Evolutionary conservation across 495 filamentous ascomycete genomes (phyloP), one percentile per base, ranked within the genome.

Genomic region (Bryoglossum gracile): DNA sequence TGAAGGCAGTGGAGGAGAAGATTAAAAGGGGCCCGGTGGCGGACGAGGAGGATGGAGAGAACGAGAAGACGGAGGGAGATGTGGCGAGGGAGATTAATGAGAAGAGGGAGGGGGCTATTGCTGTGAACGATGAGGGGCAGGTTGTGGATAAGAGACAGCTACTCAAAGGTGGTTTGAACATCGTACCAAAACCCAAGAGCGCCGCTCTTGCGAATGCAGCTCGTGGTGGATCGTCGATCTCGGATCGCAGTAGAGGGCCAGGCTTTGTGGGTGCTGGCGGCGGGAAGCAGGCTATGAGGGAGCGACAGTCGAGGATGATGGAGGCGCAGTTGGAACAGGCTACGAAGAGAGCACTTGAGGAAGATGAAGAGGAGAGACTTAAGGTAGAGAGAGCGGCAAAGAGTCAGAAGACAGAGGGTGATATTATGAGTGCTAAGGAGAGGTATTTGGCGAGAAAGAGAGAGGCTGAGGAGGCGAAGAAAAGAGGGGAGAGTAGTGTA

Each of bases 71-170:
- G 1, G 86, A 83, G 37, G 79, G 76, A 8, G 81, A 95, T 34
- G 53, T 83, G 19, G 86, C 87, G 2, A 75, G 71, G 38, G 84
- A 94, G 55, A 74, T 92, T 53, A 86, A 86, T 54, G 75, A 78
- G 19, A 66, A 62, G 40, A 66, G 71, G 42, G 90, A 86, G 2
- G 80, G 79, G 4, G 70, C 74, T 11, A 76, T 95, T 50, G 73
- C 80, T 11, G 65, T 94, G 55, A 97, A 96, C 57, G 92, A 97
- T 53, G 92, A 97, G 38, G 92, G 94, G 0, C 81, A 94, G 59
- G 83, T 98, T 3, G 85, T 94, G 16, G 92, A 98, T 60, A 96
- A 95, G 71, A 77, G 91, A 17, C 86, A 96, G 58, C 67, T 98
- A 14, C 74, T 98, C 11, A 82, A 77, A 39, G 91, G 90, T 9